A percentile compares a stretch with the other conserved stretches of the same genome.
Conservation (phyloP, 441 rosid genomes). For the Syzygium malaccense region DNA sequence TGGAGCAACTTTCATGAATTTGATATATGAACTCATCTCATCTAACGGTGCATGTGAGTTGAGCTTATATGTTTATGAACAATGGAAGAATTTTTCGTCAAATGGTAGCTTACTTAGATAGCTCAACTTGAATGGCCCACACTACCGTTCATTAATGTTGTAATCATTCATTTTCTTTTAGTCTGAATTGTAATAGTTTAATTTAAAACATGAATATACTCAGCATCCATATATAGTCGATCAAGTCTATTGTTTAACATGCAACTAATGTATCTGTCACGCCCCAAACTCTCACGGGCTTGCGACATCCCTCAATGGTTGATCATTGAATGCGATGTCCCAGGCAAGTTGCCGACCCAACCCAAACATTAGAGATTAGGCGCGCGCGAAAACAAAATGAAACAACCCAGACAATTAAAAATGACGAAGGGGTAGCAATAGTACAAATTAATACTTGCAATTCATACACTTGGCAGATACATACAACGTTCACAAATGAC, state of each 20-base stretch:
- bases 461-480: no score
- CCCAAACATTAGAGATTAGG: no score
- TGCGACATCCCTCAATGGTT: no score
- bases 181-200: background rate
- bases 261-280: background rate
- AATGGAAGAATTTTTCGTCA: background rate
- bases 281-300: no score
- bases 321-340: no score
- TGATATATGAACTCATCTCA: background rate
- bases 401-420: no score
- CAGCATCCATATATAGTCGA: background rate
- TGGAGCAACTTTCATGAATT: background rate
- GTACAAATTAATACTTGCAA: no score
- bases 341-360: no score
- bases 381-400: no score
- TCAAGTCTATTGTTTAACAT: background rate
- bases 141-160: background rate
- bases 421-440: no score
- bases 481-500: no score
- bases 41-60: background rate
- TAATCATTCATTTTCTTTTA: background rate
- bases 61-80: background rate
- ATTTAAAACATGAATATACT: background rate
- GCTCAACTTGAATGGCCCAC: background rate
- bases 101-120: background rate